phyloP scores from a whole-genome alignment of 2,329 filamentous ascomycete species.

The Madurella mycetomatis region DNA sequence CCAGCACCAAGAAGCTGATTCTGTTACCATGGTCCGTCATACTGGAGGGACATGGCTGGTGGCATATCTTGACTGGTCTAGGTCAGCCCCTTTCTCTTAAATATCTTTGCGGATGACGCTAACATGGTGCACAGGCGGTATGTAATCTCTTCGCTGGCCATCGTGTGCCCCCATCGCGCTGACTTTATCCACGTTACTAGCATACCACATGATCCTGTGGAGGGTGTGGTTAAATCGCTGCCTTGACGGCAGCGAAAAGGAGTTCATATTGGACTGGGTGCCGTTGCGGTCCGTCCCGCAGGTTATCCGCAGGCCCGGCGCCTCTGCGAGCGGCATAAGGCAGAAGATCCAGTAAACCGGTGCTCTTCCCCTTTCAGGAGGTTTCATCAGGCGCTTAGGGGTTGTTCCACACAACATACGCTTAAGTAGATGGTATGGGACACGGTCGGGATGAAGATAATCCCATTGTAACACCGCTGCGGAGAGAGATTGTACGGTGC shows the following conservation, averaged over 20 bases:
- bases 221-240: slow-evolving; percentile 76
- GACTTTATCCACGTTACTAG: slow-evolving; percentile 30
- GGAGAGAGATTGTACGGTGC: no score
- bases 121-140: slow-evolving; percentile 27
- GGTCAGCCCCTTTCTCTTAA: slow-evolving; percentile 41
- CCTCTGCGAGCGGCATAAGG: slow-evolving; percentile 4
- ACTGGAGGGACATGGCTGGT: slow-evolving; percentile 54
- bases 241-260: slow-evolving; percentile 65
- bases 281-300: slow-evolving; percentile 52
- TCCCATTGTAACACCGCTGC: no score
- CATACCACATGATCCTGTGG: slow-evolving; percentile 82
- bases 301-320: slow-evolving; percentile 35
- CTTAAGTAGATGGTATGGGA: no score
- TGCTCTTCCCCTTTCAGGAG: background rate
- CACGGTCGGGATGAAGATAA: no score
- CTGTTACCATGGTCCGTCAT: slow-evolving; percentile 77
- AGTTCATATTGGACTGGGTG: slow-evolving; percentile 69
- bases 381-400: background rate
- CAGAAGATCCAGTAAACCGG: slow-evolving; percentile 25
- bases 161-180: background rate
- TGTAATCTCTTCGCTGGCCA: slow-evolving; percentile 3
- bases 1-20: slow-evolving; percentile 60
- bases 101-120: slow-evolving; percentile 10
- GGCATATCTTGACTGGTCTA: slow-evolving; percentile 76
- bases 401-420: background rate